These are phyloP conservation scores for Colletotrichum filicis DNA, from an alignment of 2,329 filamentous ascomycete genomes.

Conservation along the genomic window DNA sequence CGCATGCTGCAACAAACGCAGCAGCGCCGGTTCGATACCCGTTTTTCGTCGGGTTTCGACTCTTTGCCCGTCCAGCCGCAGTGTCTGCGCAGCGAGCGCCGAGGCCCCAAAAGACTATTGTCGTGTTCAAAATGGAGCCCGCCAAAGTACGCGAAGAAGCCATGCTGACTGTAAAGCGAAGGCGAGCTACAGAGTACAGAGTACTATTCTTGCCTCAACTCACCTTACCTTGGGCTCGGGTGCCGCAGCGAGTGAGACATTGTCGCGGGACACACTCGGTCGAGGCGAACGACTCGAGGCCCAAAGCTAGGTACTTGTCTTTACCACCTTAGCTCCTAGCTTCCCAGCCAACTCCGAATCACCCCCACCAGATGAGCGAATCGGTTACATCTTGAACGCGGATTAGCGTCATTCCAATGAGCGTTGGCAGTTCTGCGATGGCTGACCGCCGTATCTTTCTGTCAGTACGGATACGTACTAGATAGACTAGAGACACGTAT, in stretches of 20 bases:
- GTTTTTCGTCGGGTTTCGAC: neutral
- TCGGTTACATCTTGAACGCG: neutral
- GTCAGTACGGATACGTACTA: neutral
- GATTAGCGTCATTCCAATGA: conserved; percentile 12
- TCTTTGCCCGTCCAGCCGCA: neutral
- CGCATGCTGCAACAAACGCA: conserved; percentile 2
- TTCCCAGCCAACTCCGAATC: conserved; percentile 5
- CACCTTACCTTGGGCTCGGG: neutral
- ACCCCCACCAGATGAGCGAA: conserved; percentile 12
- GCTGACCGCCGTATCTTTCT: conserved; percentile 4
- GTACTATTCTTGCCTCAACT: neutral
- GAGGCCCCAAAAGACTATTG: neutral
- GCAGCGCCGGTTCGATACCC: neutral
- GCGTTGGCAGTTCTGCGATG: conserved; percentile 10
- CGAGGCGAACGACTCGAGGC: conserved; percentile 1
- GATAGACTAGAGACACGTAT: neutral
- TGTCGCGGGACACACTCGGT: neutral
- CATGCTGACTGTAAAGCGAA: neutral
- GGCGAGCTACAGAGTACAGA: neutral
- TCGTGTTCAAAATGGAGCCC: neutral
- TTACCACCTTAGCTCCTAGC: neutral
- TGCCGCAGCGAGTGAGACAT: conserved; percentile 16
- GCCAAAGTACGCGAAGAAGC: neutral
- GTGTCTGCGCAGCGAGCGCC: neutral
- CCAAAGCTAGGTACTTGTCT: neutral